Evolutionary conservation across 1,139 yeast species (phyloP), one percentile per base, ranked within the genome.

Genomic region (Saccharomycopsis hybrid): DNA sequence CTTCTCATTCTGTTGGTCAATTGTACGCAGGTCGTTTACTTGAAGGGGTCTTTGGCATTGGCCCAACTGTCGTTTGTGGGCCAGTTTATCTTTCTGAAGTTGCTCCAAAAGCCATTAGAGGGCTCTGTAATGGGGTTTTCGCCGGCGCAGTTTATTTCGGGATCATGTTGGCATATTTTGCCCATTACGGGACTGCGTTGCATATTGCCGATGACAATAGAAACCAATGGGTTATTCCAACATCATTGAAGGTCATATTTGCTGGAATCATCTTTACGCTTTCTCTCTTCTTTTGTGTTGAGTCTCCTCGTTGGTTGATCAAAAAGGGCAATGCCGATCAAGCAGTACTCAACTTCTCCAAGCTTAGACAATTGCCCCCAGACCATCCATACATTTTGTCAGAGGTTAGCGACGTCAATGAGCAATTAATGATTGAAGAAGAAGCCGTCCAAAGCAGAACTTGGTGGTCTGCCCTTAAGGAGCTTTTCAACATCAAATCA

Each of bases 11-110:
- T 18, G 65, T 75, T 31, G 80, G 78, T 25, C 81, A 76, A 59
- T 63, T 76, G 47, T 74, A 73, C 53, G 78, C 77, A 37, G 82
- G 83, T 30, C 65, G 82, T 53, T 63, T 77, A 40, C 63, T 78
- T 46, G 81, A 77, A 58, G 80, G 81, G n/a, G 61, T 77, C 32
- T 18, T 18, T 18, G 79, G 78, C 5, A 66, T 78, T 47, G 83
- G 83, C 5, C 78, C 77, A 57, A 76, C 82, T 8, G 71, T 78
- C 8, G 76, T 79, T 30, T 70, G 75, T 51, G 82, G 81, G 13
- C 83, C 83, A 5, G 66, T 75, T 42, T 76, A 75, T 58, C 62
- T 76, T 45, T 68, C 78, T 2, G 83, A 78, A 60, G 72, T 76
- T 41, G 70, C 82, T 9, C 82, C 83, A 5, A 67, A 70, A 54